A percentile compares a stretch with the other conserved stretches of the same genome.
These are phyloP conservation scores for Verbascum thapsus DNA, from an alignment of 257 asterid genomes.

Conservation along the genomic window DNA sequence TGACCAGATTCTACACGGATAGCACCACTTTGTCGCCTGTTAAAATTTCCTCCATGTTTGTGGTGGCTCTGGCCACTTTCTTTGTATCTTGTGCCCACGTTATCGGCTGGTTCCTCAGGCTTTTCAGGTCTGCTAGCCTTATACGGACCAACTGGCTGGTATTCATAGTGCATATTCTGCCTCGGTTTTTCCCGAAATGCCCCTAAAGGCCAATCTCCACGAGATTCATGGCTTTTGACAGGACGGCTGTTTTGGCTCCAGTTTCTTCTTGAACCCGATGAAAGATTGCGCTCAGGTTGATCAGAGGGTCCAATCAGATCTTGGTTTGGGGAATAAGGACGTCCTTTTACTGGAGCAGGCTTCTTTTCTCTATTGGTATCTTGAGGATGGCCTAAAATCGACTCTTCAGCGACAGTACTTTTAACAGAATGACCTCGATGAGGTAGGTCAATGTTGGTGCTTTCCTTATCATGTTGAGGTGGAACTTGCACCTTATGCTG, in stretches of 20 bases:
- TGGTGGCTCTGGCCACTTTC: conserved; percentile 62
- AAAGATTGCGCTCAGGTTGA: conserved; percentile 44
- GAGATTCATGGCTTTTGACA: conserved; percentile 53
- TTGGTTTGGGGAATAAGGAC: conserved; percentile 57
- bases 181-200: conserved; percentile 60
- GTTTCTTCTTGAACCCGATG: conserved; percentile 52
- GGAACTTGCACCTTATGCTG: conserved; percentile 38
- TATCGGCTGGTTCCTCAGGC: conserved; percentile 43
- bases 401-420: conserved; percentile 32
- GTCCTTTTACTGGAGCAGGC: conserved; percentile 41
- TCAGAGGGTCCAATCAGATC: conserved; percentile 41
- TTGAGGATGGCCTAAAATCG: conserved; percentile 39
- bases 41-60: conserved; percentile 61
- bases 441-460: conserved; percentile 30
- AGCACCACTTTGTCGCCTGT: conserved; percentile 54
- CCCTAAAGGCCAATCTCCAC: conserved; percentile 59
- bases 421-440: conserved; percentile 36
- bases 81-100: conserved; percentile 50
- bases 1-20: conserved; percentile 42
- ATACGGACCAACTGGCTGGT: conserved; percentile 75
- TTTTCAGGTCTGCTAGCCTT: conserved; percentile 51
- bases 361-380: conserved; percentile 55
- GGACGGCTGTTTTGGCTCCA: conserved; percentile 55
- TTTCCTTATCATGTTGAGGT: conserved; percentile 35
- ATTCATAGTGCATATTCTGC: conserved; percentile 62